Evolutionary conservation across 2,329 filamentous ascomycete species (phyloP), one percentile per base, ranked within the genome.

Genomic region (Apiospora sp.): DNA sequence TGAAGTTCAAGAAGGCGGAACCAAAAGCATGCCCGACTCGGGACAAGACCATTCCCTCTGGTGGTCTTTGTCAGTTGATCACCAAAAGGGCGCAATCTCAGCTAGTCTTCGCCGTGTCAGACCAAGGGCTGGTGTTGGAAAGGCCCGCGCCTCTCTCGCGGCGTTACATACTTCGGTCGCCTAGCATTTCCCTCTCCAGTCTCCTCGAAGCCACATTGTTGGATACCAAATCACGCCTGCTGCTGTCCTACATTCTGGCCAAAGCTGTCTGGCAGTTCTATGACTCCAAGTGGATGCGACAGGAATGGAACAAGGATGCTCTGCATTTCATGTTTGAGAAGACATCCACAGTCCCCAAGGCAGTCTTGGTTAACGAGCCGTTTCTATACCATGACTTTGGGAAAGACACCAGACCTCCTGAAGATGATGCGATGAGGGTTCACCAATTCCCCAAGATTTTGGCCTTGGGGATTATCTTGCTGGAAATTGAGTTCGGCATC

Each of bases 391-490:
- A 49, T n/a, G 46, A 19, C 2, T 49, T 49, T 49, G 46, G 8
- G 1, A 49, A 5, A 22, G 22, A 49, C 8, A 49, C 7, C 46
- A n/a, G 4, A n/a, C 22, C 46, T n/a, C 46, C 4, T 0, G 46
- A 49, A 1, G 19, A 49, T 6, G 46, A 49, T n/a, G 6, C 12
- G 2, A 54, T 72, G 24, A 64, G 44, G 54, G 48, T 49, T 67
- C 74, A 74, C 34, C 34, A 61, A 7, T 76, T 70, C 48, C 75
- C 75, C 27, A 75, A 75, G 70, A 75, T 76, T 14, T 72, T 73
- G 7, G 72, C 73, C 34, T 69, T 76, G 19, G 75, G 75, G 13
- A 75, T 76, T 46, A 76, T 76, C 71, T 49, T 75, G 14, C 51
- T 75, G 37, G 74, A 76, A 61, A 75, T 76, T 27, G 64, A 74